Percentiles rank a stretch among this genome's conserved stretches.
phyloP scores from a whole-genome alignment of 2,329 filamentous ascomycete genomes.

The Thelonectria olida region DNA sequence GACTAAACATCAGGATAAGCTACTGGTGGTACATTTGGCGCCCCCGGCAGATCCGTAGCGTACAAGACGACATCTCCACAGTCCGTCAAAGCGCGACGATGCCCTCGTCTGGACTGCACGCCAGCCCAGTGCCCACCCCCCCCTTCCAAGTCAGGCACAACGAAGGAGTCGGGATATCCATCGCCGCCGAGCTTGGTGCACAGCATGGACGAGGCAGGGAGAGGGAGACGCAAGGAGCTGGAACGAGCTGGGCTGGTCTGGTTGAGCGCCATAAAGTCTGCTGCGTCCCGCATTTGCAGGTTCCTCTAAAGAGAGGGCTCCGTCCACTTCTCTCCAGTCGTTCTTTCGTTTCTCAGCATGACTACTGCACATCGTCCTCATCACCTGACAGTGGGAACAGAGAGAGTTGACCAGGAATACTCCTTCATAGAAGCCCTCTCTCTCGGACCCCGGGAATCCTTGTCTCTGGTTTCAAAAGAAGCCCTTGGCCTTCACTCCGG shows the following conservation, averaged over 20 bases:
- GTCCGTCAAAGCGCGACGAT: slow-evolving; percentile 26
- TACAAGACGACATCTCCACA: slow-evolving; percentile 20
- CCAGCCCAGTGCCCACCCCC: background rate
- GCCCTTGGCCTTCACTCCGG: slow-evolving; percentile 33
- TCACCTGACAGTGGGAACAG: slow-evolving; percentile 31
- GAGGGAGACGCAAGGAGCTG: slow-evolving; percentile 6
- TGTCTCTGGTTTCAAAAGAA: slow-evolving; percentile 41
- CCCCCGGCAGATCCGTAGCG: slow-evolving; percentile 37
- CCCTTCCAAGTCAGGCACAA: slow-evolving; percentile 3
- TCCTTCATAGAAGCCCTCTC: slow-evolving; percentile 44
- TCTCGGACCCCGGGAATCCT: slow-evolving; percentile 38
- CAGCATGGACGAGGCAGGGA: background rate
- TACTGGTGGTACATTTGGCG: slow-evolving; percentile 25
- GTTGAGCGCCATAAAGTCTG: slow-evolving; percentile 39
- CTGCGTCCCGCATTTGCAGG: slow-evolving; percentile 28
- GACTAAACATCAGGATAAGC: slow-evolving; percentile 2
- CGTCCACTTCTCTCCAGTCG: slow-evolving; percentile 21
- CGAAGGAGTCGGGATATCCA: slow-evolving; percentile 14
- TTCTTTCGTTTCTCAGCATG: slow-evolving; percentile 30
- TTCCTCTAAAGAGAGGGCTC: slow-evolving; percentile 29
- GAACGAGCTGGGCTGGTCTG: slow-evolving; percentile 17
- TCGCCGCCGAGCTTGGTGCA: background rate
- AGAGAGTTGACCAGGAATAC: slow-evolving; percentile 40
- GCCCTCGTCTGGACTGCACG: slow-evolving; percentile 3
- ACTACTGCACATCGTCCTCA: slow-evolving; percentile 22